Evolutionary conservation across 495 filamentous ascomycete genomes (phyloP).

Genomic region (Glarea lozoyensis): DNA sequence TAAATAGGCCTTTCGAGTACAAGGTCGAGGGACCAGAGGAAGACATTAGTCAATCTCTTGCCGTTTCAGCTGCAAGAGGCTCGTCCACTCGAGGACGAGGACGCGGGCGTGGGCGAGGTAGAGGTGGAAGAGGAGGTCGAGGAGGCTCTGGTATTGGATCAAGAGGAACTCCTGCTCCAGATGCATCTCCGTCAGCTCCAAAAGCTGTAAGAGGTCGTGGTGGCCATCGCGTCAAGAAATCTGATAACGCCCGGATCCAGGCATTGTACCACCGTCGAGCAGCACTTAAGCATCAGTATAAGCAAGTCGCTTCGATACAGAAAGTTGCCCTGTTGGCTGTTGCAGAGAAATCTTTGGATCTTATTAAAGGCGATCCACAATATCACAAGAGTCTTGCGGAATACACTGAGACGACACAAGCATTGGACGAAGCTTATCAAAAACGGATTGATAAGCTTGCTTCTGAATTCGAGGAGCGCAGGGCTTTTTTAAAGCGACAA

Average conservation of each 20-base stretch:
- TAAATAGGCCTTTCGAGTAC: no score
- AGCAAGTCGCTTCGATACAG: slow-evolving; percentile 32
- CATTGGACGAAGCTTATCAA: slow-evolving; percentile 22
- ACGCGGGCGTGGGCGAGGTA: slow-evolving; percentile 24
- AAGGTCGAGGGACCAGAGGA: no score
- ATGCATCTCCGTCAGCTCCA: slow-evolving; percentile 16
- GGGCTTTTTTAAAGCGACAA: background rate
- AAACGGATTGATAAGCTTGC: background rate
- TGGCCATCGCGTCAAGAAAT: slow-evolving; percentile 18
- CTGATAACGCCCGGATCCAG: slow-evolving; percentile 14
- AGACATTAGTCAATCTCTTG: no score
- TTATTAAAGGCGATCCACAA: slow-evolving; percentile 31
- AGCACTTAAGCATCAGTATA: slow-evolving; percentile 30
- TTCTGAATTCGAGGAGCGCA: background rate
- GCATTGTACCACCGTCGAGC: slow-evolving; percentile 10
- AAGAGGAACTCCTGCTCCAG: slow-evolving; percentile 24
- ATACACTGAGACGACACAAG: slow-evolving; percentile 24
- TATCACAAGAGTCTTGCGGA: slow-evolving; percentile 35
- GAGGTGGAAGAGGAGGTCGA: slow-evolving; percentile 29
- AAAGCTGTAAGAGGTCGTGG: slow-evolving; percentile 22
- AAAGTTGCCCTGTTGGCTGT: slow-evolving; percentile 32
- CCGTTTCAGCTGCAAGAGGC: no score
- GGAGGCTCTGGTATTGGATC: slow-evolving; percentile 30
- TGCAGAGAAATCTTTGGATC: slow-evolving; percentile 30
- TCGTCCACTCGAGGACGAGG: slow-evolving; percentile 5